These are phyloP conservation scores for Suhomyces choctaworum DNA, from an alignment of 1,139 yeast genomes.

Conservation along the genomic window DNA sequence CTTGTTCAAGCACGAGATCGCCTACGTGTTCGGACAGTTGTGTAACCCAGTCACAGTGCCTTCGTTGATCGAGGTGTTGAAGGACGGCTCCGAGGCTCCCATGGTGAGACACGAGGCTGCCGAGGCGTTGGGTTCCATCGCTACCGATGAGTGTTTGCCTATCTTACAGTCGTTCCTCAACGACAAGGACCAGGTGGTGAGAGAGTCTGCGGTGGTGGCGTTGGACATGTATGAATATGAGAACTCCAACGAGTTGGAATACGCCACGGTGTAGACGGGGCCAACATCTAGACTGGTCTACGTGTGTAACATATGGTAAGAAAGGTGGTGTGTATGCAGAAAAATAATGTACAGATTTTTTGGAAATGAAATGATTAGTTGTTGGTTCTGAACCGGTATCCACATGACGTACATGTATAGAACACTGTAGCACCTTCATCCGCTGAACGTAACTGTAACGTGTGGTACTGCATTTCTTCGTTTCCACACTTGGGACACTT, in stretches of 20 bases:
- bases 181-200: constrained; percentile 85
- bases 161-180: constrained; percentile 74
- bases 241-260: constrained; percentile 81
- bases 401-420: constrained; percentile 92
- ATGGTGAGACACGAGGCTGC: constrained; percentile 99
- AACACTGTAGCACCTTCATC: constrained; percentile 98
- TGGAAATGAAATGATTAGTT: constrained; percentile 45
- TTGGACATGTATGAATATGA: constrained; percentile 97
- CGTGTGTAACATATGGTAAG: constrained; percentile 4
- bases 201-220: constrained; percentile 96
- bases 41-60: constrained; percentile 94
- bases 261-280: constrained; percentile 48
- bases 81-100: constrained; percentile 79
- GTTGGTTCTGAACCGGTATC: constrained; percentile 90
- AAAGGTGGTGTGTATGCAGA: constrained; percentile 7
- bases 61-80: constrained; percentile 75
- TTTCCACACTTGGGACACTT: constrained; percentile 97
- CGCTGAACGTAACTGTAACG: constrained; percentile 93
- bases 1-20: constrained; percentile 94
- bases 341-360: constrained; percentile 8
- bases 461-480: constrained; percentile 97
- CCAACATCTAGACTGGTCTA: constrained; percentile 5
- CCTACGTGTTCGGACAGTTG: constrained; percentile 96
- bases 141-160: constrained; percentile 94
- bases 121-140: constrained; percentile 95